Conservation (phyloP, 768 basidiomycete genomes). For the Hericium rajendrae region DNA sequence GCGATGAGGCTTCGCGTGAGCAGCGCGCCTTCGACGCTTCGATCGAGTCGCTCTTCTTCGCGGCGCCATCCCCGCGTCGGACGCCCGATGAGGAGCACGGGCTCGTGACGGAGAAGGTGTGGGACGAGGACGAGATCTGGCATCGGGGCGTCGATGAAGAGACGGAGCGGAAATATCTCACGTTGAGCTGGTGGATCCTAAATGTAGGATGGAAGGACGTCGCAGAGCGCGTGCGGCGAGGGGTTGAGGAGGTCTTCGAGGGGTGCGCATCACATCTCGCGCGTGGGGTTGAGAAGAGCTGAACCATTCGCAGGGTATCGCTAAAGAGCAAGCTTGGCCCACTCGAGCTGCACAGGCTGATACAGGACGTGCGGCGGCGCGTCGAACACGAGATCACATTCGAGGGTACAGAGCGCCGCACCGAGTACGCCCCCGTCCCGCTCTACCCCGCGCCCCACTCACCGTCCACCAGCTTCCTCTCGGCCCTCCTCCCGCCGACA, state of each 20-base stretch:
- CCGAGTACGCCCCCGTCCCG: conserved; percentile 32
- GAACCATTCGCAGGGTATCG: conserved; percentile 48
- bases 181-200: conserved; percentile 87
- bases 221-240: conserved; percentile 57
- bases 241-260: conserved; percentile 77
- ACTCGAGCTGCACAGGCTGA: conserved; percentile 56
- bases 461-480: conserved; percentile 44
- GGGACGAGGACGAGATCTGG: conserved; percentile 8
- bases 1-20: conserved; percentile 45
- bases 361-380: conserved; percentile 64
- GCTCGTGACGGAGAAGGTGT: conserved; percentile 22
- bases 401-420: conserved; percentile 47
- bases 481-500: conserved; percentile 68
- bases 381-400: conserved; percentile 67
- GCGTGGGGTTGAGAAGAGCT: neutral
- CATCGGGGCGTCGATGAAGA: conserved; percentile 42
- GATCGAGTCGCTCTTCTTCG: conserved; percentile 26
- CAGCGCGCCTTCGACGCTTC: conserved; percentile 33
- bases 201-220: conserved; percentile 90
- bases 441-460: conserved; percentile 1
- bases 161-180: conserved; percentile 71
- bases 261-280: conserved; percentile 39
- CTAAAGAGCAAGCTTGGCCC: conserved; percentile 67
- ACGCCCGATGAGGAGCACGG: conserved; percentile 16
- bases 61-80: conserved; percentile 8